Conservation (phyloP, 73 alveolate genomes). For the Paramecium primaurelia region DNA sequence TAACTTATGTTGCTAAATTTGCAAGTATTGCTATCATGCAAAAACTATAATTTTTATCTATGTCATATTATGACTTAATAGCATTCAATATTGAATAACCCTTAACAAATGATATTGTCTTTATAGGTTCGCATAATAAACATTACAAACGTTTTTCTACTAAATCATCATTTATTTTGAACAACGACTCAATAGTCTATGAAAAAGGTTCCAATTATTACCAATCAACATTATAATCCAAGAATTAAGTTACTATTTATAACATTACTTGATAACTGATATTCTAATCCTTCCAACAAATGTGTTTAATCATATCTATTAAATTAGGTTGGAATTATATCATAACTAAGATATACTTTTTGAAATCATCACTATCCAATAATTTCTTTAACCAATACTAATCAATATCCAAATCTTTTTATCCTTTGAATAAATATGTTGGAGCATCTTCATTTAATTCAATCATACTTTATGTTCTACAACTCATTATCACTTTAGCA, state of each 20-base stretch:
- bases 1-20: not conserved
- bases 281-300: not conserved
- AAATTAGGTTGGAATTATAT: not conserved
- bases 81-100: not conserved
- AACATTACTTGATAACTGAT: not conserved
- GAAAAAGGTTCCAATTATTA: not conserved
- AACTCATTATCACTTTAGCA: not conserved
- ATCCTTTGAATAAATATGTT: not conserved
- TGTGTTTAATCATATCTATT: constrained; percentile 3
- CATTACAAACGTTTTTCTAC: not conserved
- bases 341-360: not conserved
- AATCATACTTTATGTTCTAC: not conserved
- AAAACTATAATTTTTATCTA: not conserved
- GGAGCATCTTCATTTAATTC: not conserved
- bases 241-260: not conserved
- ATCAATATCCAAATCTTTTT: not conserved
- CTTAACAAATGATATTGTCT: not conserved
- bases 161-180: not conserved
- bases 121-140: not conserved
- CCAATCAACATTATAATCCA: not conserved
- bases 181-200: not conserved
- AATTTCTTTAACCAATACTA: not conserved
- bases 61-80: not conserved
- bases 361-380: not conserved
- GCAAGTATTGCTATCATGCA: not conserved